Percentiles rank a stretch among this genome's conserved stretches.
phyloP scores from a whole-genome alignment of 2,329 filamentous ascomycete genomes.

The Monascus ruber region DNA sequence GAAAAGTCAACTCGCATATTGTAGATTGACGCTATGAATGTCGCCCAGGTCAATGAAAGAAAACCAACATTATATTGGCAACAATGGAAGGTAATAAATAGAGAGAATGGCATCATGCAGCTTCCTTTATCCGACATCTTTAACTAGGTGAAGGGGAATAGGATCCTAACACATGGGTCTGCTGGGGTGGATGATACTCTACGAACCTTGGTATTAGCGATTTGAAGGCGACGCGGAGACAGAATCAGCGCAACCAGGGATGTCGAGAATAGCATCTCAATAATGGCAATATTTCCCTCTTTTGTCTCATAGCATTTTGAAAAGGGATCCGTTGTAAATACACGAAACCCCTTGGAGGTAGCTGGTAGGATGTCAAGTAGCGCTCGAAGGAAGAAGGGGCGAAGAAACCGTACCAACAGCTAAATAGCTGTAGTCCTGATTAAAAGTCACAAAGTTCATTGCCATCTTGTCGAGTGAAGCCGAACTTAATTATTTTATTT shows the following conservation, averaged over 20 bases:
- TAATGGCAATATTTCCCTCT: conserved; percentile 87
- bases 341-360: conserved; percentile 86
- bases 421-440: conserved; percentile 95
- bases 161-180: no score
- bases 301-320: conserved; percentile 89
- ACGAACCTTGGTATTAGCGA: conserved; percentile 89
- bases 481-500: background rate
- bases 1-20: conserved; percentile 97
- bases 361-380: conserved; percentile 40
- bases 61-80: background rate
- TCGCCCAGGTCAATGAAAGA: background rate
- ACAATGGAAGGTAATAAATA: background rate
- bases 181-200: conserved; percentile 1
- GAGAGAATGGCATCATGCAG: background rate
- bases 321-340: conserved; percentile 95
- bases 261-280: conserved; percentile 98
- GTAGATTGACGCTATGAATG: conserved; percentile 56
- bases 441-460: conserved; percentile 98
- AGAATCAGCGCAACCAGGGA: conserved; percentile 89
- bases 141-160: no score
- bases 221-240: conserved; percentile 82
- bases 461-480: conserved; percentile 43
- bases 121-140: background rate
- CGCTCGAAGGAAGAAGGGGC: conserved; percentile 2
- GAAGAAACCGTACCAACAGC: conserved; percentile 61